Base-by-base conservation (phyloP, 495 filamentous ascomycete genomes). In the Tuber borchii region DNA sequence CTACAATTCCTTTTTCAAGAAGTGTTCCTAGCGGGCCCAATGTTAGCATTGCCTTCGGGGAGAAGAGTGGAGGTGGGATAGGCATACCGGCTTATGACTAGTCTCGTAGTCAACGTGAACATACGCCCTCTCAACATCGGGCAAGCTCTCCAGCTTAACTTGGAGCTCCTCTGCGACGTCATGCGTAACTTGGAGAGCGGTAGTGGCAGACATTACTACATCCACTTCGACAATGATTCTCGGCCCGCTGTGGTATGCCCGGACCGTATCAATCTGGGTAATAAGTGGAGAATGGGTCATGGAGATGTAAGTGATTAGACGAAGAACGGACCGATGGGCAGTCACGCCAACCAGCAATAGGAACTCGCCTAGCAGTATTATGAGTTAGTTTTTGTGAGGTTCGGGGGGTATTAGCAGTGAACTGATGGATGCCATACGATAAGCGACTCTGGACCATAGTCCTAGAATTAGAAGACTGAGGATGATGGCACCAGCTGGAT, bases 51-150 rank as follows among this genome's bases (percentile, higher is more conserved):
- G 26, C 16, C 26, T 31, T 34, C 26, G 12, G 14, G 26, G 56
- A 6, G 26, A 34, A 14, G 26, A 26, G 56, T 17, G 26, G 26
- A 16, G 14, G 14, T 34, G 26, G 56, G 12, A 19, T 65, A 0
- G 26, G 16, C 56, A 34, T 65, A 76, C 93, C 16, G 95, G 95
- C 85, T 97, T 97, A 84, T 99, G 95, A n/a, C 91, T 94, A 10
- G 93, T 94, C 87, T 99, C 95, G 79, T 95, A 98, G 82, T 99
- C 95, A 22, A 97, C 94, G 84, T 99, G 95, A 20, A 98, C 95
- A 85, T 98, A 99, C 1, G 94, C 93, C 76, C 95, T 85, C 87
- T 98, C 95, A 4, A 99, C 91, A 83, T 97, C 90, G 7, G 96
- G 95, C 78, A 99, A 84, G 51, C 90, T 91, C 88, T 99, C 95